These are phyloP conservation scores for Bassia scoparia DNA, from an alignment of 148 eudicot species.

Conservation along the genomic window DNA sequence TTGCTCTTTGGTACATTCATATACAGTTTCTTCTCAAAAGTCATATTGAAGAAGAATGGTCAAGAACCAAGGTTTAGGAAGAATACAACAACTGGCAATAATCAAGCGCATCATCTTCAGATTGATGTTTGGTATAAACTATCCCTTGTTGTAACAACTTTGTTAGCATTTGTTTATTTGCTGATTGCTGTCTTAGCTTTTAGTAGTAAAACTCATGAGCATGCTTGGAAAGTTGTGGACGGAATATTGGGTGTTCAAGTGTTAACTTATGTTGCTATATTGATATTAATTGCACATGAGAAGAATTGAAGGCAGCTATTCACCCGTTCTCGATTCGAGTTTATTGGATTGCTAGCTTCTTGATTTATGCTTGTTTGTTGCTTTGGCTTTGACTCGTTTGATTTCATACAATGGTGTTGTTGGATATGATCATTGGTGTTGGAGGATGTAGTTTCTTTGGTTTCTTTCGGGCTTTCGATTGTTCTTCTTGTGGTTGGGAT, in stretches of 20 bases:
- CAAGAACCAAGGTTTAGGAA: constrained; percentile 26
- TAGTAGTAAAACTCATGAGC: constrained; percentile 20
- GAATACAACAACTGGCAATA: constrained; percentile 24
- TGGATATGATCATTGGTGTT: constrained; percentile 23
- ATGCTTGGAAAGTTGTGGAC: constrained; percentile 50
- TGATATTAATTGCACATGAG: constrained; percentile 55
- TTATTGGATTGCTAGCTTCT: constrained; percentile 53
- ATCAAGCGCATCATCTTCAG: constrained; percentile 19
- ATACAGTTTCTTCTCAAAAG: constrained; percentile 43
- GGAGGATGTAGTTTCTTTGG: constrained; percentile 51
- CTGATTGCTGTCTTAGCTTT: constrained; percentile 45
- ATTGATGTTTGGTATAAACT: constrained; percentile 53
- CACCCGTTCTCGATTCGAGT: constrained; percentile 60
- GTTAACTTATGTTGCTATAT: constrained; percentile 44
- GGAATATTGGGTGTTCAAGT: constrained; percentile 59
- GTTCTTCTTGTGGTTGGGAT: constrained; percentile 48
- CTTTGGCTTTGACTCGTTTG: constrained; percentile 47
- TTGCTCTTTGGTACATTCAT: constrained; percentile 39
- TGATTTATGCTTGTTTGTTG: constrained; percentile 46
- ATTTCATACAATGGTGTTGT: constrained; percentile 29
- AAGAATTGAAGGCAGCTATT: constrained; percentile 46
- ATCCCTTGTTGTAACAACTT: constrained; percentile 32
- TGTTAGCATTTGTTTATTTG: constrained; percentile 36
- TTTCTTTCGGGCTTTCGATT: constrained; percentile 39
- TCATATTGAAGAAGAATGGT: constrained; percentile 24